These are phyloP conservation scores for Periconia sp. DNA, from an alignment of 2,329 filamentous ascomycete species.

Conservation along the genomic window DNA sequence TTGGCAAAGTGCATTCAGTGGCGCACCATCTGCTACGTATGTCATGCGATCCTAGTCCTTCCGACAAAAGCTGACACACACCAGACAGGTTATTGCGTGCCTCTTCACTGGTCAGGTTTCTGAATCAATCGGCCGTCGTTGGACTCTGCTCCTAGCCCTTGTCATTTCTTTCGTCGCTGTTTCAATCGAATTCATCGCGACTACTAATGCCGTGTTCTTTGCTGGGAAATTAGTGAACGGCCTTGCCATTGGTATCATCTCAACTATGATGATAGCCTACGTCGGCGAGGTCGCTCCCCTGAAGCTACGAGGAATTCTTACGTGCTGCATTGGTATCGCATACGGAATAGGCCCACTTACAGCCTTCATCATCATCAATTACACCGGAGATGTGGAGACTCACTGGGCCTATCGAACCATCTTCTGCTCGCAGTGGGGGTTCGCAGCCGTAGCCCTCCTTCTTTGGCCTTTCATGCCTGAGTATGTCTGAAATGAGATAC, in stretches of 20 bases:
- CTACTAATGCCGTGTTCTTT: conserved; percentile 50
- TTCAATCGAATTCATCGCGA: conserved; percentile 51
- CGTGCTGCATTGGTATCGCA: conserved; percentile 48
- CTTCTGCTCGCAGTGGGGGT: conserved; percentile 51
- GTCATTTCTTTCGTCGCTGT: conserved; percentile 47
- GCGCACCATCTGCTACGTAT: conserved; percentile 50
- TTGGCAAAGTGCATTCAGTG: conserved; percentile 55
- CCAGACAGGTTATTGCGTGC: conserved; percentile 38
- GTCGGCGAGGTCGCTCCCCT: conserved; percentile 49
- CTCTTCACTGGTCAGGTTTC: conserved; percentile 44
- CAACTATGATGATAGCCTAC: conserved; percentile 48
- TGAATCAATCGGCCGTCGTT: conserved; percentile 45
- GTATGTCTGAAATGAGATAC: too few relatives aligned
- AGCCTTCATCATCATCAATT: conserved; percentile 32
- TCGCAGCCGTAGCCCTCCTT: conserved; percentile 40
- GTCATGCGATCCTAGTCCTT: too few relatives aligned
- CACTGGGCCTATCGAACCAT: conserved; percentile 53
- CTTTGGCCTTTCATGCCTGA: conserved; percentile 35
- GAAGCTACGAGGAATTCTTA: conserved; percentile 46
- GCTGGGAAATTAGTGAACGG: conserved; percentile 53
- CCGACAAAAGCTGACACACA: too few relatives aligned
- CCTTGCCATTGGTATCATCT: conserved; percentile 48
- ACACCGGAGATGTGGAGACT: conserved; percentile 43
- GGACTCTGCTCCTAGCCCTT: conserved; percentile 42
- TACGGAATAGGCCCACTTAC: conserved; percentile 50